Evolutionary conservation across 2,329 filamentous ascomycete genomes (phyloP).

Genomic region (Claviceps capensis): DNA sequence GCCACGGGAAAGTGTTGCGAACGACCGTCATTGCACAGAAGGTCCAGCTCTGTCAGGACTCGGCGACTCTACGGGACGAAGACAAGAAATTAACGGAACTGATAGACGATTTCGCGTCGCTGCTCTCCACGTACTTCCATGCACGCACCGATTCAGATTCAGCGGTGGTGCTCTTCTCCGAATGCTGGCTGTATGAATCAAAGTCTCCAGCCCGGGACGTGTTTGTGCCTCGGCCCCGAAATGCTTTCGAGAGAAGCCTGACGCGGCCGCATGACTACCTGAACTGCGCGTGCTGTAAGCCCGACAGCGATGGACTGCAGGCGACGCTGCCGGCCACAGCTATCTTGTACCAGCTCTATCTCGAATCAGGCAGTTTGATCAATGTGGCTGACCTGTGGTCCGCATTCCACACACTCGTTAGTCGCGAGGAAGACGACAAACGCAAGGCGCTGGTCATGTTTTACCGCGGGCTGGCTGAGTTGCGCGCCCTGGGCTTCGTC

Average conservation of each 20-base stretch:
- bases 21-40: conserved; percentile 72
- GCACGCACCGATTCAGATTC: conserved; percentile 15
- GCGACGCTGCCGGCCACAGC: conserved; percentile 55
- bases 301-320: conserved; percentile 33
- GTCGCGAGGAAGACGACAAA: conserved; percentile 33
- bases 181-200: conserved; percentile 65
- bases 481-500: conserved; percentile 74
- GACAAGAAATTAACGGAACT: conserved; percentile 58
- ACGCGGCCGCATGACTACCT: conserved; percentile 65
- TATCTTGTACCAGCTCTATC: conserved; percentile 65
- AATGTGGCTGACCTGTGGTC: conserved; percentile 71
- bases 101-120: conserved; percentile 33
- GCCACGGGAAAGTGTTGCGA: conserved; percentile 54
- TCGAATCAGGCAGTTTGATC: conserved; percentile 62
- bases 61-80: conserved; percentile 53
- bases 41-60: conserved; percentile 65
- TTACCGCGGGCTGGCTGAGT: conserved; percentile 72
- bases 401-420: conserved; percentile 54
- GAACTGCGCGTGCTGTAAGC: conserved; percentile 53
- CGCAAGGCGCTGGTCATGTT: conserved; percentile 58
- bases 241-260: conserved; percentile 57
- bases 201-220: conserved; percentile 57
- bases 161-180: conserved; percentile 45
- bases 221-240: conserved; percentile 60
- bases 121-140: conserved; percentile 14